phyloP scores from a whole-genome alignment of 441 rosid genomes.

The Biscutella laevigata region DNA sequence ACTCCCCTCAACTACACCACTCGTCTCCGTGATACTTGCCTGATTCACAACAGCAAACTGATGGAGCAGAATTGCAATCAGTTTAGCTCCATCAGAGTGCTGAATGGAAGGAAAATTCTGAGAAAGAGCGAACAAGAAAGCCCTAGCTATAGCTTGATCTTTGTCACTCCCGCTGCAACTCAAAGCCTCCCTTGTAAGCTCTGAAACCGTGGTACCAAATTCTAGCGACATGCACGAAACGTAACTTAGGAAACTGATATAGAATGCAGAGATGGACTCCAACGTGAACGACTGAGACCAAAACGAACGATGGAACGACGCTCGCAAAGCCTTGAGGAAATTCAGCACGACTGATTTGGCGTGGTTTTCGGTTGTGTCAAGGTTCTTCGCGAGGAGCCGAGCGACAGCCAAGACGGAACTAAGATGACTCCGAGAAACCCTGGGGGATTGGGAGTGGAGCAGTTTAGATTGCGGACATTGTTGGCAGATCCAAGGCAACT shows the following conservation, averaged over 20 bases:
- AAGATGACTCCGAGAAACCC: slow-evolving; percentile 65
- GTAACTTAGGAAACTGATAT: slow-evolving; percentile 42
- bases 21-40: no score
- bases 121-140: slow-evolving; percentile 47
- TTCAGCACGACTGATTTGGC: slow-evolving; percentile 41
- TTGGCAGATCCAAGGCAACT: slow-evolving; percentile 62
- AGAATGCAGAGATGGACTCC: slow-evolving; percentile 47
- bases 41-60: slow-evolving; percentile 25
- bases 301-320: slow-evolving; percentile 44
- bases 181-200: slow-evolving; percentile 42
- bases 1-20: no score
- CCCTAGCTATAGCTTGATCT: slow-evolving; percentile 34
- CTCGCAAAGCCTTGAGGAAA: slow-evolving; percentile 45
- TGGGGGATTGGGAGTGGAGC: slow-evolving; percentile 35
- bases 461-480: slow-evolving; percentile 55
- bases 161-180: slow-evolving; percentile 8
- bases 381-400: slow-evolving; percentile 45
- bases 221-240: slow-evolving; percentile 36
- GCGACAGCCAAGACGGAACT: slow-evolving; percentile 52
- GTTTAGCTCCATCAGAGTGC: slow-evolving; percentile 40
- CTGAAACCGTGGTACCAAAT: slow-evolving; percentile 45
- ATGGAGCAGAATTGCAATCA: slow-evolving; percentile 46
- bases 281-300: slow-evolving; percentile 62
- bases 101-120: slow-evolving; percentile 45
- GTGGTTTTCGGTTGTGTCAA: slow-evolving; percentile 29